These are phyloP conservation scores for Syzygium syzygioides DNA, from an alignment of 441 rosid genomes.

Conservation along the genomic window DNA sequence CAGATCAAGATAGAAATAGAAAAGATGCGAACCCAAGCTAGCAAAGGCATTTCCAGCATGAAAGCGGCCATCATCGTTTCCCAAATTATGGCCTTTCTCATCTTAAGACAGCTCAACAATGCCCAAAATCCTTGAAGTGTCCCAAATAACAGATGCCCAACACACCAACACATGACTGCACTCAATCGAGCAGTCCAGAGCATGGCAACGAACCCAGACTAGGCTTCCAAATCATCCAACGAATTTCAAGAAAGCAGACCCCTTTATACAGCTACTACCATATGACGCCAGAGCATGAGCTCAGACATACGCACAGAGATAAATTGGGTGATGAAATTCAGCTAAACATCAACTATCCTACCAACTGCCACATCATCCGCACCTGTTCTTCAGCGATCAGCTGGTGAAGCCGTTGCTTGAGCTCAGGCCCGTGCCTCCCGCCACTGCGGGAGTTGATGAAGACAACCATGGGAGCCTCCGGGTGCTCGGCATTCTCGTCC, in stretches of 20 bases:
- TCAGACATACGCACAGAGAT: not conserved
- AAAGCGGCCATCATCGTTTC: not conserved
- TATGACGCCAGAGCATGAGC: not conserved
- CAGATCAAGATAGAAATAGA: not conserved
- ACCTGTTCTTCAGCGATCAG: conserved; percentile 91
- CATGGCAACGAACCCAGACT: not conserved
- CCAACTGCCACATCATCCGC: not conserved
- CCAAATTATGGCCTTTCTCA: not conserved
- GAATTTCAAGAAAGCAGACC: not conserved
- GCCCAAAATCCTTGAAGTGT: not conserved
- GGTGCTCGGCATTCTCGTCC: conserved; percentile 8
- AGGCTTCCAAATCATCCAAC: not conserved
- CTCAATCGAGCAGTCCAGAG: not conserved
- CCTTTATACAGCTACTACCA: not conserved
- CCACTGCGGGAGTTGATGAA: conserved; percentile 83
- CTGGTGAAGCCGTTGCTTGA: conserved; percentile 64
- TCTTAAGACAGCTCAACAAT: not conserved
- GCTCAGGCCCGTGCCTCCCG: conserved; percentile 82
- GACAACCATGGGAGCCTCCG: conserved; percentile 70
- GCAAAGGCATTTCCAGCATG: not conserved
- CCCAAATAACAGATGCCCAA: not conserved
- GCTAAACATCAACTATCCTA: not conserved
- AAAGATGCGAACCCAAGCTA: not conserved
- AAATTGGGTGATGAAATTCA: not conserved
- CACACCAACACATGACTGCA: not conserved